Percentiles rank a stretch among this genome's conserved stretches.
Conservation (phyloP, 441 rosid genomes). For the Cnidoscolus chayamansa region DNA sequence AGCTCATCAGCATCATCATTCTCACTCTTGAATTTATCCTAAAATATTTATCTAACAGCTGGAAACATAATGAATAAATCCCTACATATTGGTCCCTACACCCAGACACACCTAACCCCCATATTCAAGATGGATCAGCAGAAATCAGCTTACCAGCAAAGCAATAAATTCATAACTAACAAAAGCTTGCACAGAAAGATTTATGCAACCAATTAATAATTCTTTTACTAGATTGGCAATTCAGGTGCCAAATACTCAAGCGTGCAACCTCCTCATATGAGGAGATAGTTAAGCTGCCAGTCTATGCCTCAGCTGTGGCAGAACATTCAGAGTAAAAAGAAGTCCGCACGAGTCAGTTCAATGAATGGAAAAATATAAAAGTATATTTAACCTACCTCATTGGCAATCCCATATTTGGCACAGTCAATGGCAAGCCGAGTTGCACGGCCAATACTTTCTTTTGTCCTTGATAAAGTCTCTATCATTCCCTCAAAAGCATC, state of each 20-base stretch:
- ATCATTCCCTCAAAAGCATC: constrained; percentile 99
- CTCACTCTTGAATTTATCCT: background rate
- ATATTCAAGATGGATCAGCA: background rate
- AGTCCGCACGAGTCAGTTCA: background rate
- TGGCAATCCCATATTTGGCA: constrained; percentile 95
- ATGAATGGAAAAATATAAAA: constrained; percentile 1
- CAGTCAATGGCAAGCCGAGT: constrained; percentile 99
- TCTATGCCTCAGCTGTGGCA: background rate
- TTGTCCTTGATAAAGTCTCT: constrained; percentile 97
- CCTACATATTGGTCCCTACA: background rate
- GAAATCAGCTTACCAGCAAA: background rate
- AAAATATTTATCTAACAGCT: background rate
- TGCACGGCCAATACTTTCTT: constrained; percentile 99
- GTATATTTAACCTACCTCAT: constrained; percentile 57
- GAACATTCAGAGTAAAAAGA: background rate
- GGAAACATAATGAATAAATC: background rate
- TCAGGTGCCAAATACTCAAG: background rate
- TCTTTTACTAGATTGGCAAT: background rate
- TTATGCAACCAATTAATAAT: background rate
- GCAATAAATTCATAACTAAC: background rate
- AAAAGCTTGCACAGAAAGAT: background rate
- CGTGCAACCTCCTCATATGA: background rate
- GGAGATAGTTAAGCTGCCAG: background rate
- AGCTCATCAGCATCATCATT: background rate
- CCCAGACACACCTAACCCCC: background rate